Percentiles rank a stretch among this genome's conserved stretches.
These are phyloP conservation scores for Penicillium ochrochloron DNA, from an alignment of 495 filamentous ascomycete species.

Conservation along the genomic window DNA sequence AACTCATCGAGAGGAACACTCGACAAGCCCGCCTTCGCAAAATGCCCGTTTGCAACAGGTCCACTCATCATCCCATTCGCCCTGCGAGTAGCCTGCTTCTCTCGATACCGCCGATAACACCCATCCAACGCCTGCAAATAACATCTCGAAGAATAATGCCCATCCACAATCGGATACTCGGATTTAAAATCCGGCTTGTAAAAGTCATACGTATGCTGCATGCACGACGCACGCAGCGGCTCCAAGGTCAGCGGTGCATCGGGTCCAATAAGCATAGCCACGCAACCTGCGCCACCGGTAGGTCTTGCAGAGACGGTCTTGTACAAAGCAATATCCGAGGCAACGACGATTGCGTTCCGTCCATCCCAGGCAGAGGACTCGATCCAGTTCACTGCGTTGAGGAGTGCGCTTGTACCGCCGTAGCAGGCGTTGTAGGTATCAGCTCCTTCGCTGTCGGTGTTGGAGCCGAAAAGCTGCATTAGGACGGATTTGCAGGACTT, in stretches of 20 bases:
- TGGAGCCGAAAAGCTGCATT: constrained; percentile 92
- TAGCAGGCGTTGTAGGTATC: constrained; percentile 99
- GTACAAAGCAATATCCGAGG: constrained; percentile 96
- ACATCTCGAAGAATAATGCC: constrained; percentile 91
- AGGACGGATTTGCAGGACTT: constrained; percentile 99
- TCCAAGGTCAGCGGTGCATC: constrained; percentile 89
- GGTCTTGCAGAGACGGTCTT: constrained; percentile 92
- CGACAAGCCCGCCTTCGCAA: neutral
- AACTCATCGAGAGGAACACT: constrained; percentile 77
- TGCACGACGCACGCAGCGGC: constrained; percentile 84
- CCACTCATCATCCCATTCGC: constrained; percentile 59
- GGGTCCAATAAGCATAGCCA: constrained; percentile 92
- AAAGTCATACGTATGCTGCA: constrained; percentile 96
- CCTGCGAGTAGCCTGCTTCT: constrained; percentile 60
- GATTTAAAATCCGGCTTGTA: constrained; percentile 97
- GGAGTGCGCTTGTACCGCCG: constrained; percentile 93
- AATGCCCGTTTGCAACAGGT: constrained; percentile 39
- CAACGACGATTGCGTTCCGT: constrained; percentile 86
- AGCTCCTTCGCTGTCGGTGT: constrained; percentile 91
- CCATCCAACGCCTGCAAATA: constrained; percentile 94
- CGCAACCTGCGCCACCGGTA: constrained; percentile 91
- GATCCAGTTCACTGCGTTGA: constrained; percentile 96
- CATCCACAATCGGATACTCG: constrained; percentile 96
- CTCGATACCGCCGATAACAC: constrained; percentile 94
- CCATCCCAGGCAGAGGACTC: constrained; percentile 98